Evolutionary conservation across 169 alveolate genomes (phyloP).

Genomic region (Cryptosporidium xiaoi): DNA sequence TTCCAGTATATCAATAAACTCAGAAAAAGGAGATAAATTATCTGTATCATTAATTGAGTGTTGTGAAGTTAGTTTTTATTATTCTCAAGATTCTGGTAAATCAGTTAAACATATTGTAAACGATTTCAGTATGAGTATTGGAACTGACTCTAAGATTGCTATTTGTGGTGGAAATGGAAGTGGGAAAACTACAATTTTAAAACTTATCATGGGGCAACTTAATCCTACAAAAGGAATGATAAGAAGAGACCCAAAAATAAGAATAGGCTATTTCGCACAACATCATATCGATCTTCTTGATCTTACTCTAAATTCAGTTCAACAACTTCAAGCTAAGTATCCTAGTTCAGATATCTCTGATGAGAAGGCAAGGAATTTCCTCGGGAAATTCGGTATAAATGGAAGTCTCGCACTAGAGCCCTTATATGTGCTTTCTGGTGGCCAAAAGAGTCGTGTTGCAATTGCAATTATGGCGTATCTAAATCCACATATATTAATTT

Average conservation of each 20-base stretch:
- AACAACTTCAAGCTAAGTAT: conserved; percentile 87
- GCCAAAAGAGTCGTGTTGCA: conserved; percentile 96
- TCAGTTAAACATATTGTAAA: conserved; percentile 54
- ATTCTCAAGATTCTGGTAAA: conserved; percentile 7
- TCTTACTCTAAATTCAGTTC: conserved; percentile 94
- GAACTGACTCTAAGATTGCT: conserved; percentile 91
- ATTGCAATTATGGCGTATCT: conserved; percentile 95
- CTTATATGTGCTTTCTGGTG: conserved; percentile 96
- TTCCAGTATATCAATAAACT: not conserved
- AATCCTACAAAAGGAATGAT: conserved; percentile 90
- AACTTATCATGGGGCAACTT: conserved; percentile 89
- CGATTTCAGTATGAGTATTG: conserved; percentile 80
- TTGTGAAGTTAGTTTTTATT: conserved; percentile 43
- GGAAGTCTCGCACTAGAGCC: conserved; percentile 96
- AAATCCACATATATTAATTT: conserved; percentile 94
- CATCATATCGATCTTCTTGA: conserved; percentile 96
- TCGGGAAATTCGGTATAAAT: conserved; percentile 94
- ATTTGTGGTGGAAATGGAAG: conserved; percentile 98
- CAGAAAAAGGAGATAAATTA: not conserved
- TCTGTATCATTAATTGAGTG: conserved; percentile 45
- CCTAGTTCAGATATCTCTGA: conserved; percentile 86
- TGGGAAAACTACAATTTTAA: conserved; percentile 96
- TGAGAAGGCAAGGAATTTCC: conserved; percentile 90
- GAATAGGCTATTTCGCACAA: conserved; percentile 94
- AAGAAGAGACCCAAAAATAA: conserved; percentile 90